Evolutionary conservation across 345 rosid genomes (phyloP).

Genomic region (Hirschfeldia incana): DNA sequence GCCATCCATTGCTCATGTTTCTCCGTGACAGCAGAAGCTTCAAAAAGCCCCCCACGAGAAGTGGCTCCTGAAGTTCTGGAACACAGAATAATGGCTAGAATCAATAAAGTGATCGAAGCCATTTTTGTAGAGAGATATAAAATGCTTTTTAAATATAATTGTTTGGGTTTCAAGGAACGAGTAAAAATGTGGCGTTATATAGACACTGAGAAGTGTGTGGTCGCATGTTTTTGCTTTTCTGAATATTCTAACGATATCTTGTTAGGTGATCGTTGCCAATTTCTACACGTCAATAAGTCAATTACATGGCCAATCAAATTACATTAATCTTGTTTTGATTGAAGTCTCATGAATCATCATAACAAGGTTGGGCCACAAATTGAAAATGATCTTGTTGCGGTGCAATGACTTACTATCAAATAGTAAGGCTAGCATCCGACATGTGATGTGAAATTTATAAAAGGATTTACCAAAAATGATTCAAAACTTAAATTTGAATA

Average conservation of each 20-base stretch:
- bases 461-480: no score
- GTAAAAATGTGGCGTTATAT: background rate
- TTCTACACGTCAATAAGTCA: background rate
- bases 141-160: background rate
- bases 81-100: conserved; percentile 10
- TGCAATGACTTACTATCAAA: background rate
- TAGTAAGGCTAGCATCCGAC: no score
- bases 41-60: conserved; percentile 25
- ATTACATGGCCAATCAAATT: background rate
- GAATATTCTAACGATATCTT: background rate
- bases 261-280: background rate
- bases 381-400: background rate
- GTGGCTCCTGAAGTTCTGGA: conserved; percentile 2
- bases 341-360: background rate
- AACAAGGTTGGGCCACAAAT: background rate
- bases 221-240: background rate
- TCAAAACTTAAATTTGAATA: no score
- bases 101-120: conserved; percentile 14
- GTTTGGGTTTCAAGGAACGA: conserved; percentile 2
- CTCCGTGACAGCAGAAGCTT: conserved; percentile 32
- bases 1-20: conserved; percentile 51
- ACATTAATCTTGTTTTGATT: background rate
- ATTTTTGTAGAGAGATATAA: background rate
- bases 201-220: background rate
- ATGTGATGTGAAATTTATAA: no score